Conservation (phyloP, 2,329 filamentous ascomycete genomes). For the Tolypocladium paradoxum region DNA sequence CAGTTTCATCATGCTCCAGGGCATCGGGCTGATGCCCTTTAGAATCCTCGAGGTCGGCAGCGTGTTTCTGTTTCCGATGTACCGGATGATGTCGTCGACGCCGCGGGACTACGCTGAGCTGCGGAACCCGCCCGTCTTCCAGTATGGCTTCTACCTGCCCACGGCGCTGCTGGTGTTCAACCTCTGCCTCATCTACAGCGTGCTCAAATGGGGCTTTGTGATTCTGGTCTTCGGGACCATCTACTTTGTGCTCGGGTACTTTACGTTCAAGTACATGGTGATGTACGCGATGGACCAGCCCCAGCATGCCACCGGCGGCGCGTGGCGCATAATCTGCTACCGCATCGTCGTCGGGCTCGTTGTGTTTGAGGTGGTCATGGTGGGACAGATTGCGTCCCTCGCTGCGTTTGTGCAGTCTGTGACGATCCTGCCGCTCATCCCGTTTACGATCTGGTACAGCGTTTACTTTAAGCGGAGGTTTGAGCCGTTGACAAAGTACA, state of each 20-base stretch:
- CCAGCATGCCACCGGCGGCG: constrained; percentile 83
- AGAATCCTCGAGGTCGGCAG: constrained; percentile 82
- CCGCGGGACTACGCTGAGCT: constrained; percentile 83
- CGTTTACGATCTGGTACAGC: constrained; percentile 79
- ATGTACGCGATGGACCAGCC: constrained; percentile 98
- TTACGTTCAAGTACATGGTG: constrained; percentile 94
- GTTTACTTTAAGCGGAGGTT: constrained; percentile 74
- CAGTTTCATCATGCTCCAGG: constrained; percentile 89
- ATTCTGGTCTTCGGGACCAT: constrained; percentile 73
- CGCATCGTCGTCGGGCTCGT: constrained; percentile 77
- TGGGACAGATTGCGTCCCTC: constrained; percentile 69
- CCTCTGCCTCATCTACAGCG: constrained; percentile 89
- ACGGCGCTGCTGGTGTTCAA: constrained; percentile 90
- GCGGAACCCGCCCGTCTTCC: constrained; percentile 73
- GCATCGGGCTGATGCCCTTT: constrained; percentile 86
- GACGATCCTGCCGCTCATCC: constrained; percentile 64
- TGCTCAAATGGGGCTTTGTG: constrained; percentile 67
- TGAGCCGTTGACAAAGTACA: constrained; percentile 82
- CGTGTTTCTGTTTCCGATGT: constrained; percentile 73
- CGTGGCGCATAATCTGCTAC: constrained; percentile 95
- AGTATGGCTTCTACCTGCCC: constrained; percentile 91
- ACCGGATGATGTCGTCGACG: constrained; percentile 68
- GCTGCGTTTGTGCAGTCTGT: constrained; percentile 62
- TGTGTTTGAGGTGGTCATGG: constrained; percentile 85
- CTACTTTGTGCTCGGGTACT: constrained; percentile 76